Conservation (phyloP, 164 flowering plant species). For the Magnolia changhungtana region DNA sequence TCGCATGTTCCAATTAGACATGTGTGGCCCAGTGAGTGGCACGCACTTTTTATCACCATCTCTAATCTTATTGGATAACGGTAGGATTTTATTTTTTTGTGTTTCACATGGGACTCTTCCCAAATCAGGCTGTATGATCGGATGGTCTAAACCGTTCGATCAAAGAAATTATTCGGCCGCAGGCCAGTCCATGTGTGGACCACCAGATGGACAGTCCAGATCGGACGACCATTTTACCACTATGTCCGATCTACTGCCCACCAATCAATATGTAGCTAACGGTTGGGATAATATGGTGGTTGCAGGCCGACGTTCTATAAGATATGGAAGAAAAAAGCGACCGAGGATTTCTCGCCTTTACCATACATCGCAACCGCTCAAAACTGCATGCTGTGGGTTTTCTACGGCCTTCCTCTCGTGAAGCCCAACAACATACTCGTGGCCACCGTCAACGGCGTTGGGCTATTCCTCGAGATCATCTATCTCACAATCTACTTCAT, state of each 20-base stretch:
- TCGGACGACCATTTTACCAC: not conserved
- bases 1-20: no score
- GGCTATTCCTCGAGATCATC: conserved; percentile 26
- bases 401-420: conserved; percentile 44
- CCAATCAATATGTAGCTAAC: not conserved
- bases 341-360: conserved; percentile 34
- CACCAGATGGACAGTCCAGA: no score
- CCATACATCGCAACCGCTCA: conserved; percentile 37
- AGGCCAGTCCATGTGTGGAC: not conserved
- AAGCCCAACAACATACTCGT: conserved; percentile 43
- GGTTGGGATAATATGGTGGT: no score
- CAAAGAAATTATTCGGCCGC: not conserved
- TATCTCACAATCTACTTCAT: conserved; percentile 28
- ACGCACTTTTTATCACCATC: no score
- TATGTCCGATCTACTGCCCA: not conserved
- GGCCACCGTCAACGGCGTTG: conserved; percentile 36
- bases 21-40: no score
- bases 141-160: no score
- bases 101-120: no score
- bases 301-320: conserved; percentile 37
- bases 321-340: conserved; percentile 28
- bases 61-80: no score
- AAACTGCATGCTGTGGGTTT: conserved; percentile 41
- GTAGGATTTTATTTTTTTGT: no score
- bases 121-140: no score